These are phyloP conservation scores for Russula dissimulans DNA, from an alignment of 768 basidiomycete species.

Conservation along the genomic window DNA sequence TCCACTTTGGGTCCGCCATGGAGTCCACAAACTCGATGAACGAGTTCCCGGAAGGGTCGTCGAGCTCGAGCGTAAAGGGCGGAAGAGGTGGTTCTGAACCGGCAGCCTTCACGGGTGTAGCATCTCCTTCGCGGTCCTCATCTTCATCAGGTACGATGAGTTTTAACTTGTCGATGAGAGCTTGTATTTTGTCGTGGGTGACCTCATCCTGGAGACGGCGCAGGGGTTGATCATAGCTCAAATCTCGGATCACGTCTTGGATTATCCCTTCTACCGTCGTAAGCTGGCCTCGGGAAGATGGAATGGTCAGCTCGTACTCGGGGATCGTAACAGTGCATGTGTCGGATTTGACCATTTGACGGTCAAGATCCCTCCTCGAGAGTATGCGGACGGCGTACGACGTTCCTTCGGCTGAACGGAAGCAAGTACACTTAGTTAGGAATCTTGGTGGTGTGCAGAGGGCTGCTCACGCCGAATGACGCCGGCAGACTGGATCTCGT, in stretches of 20 bases:
- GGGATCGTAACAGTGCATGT: slow-evolving; percentile 76
- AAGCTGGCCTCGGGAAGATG: slow-evolving; percentile 80
- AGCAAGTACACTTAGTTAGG: neutral
- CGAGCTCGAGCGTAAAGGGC: slow-evolving; percentile 73
- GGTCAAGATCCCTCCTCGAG: slow-evolving; percentile 68
- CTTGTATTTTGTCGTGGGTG: slow-evolving; percentile 64
- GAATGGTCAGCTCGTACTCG: slow-evolving; percentile 86
- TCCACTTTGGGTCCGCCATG: slow-evolving; percentile 92
- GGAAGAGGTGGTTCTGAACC: slow-evolving; percentile 47
- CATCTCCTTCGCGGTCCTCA: slow-evolving; percentile 35
- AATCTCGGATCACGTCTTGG: slow-evolving; percentile 71
- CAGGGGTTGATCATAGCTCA: slow-evolving; percentile 73
- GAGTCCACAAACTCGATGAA: slow-evolving; percentile 86
- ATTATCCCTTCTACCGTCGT: slow-evolving; percentile 96
- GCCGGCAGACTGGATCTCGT: slow-evolving; percentile 90
- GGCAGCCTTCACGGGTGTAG: slow-evolving; percentile 26
- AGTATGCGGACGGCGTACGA: slow-evolving; percentile 75
- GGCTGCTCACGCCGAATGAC: slow-evolving; percentile 62
- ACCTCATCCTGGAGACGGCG: slow-evolving; percentile 70
- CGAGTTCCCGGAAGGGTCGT: slow-evolving; percentile 95
- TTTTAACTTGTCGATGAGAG: slow-evolving; percentile 56
- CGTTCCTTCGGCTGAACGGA: slow-evolving; percentile 61
- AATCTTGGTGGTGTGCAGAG: neutral
- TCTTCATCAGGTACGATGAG: slow-evolving; percentile 51
- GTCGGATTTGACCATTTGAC: slow-evolving; percentile 87